A percentile compares a stretch with the other conserved stretches of the same genome.
Evolutionary conservation across 2,329 filamentous ascomycete genomes (phyloP).

Genomic region (Fusarium circinatum): DNA sequence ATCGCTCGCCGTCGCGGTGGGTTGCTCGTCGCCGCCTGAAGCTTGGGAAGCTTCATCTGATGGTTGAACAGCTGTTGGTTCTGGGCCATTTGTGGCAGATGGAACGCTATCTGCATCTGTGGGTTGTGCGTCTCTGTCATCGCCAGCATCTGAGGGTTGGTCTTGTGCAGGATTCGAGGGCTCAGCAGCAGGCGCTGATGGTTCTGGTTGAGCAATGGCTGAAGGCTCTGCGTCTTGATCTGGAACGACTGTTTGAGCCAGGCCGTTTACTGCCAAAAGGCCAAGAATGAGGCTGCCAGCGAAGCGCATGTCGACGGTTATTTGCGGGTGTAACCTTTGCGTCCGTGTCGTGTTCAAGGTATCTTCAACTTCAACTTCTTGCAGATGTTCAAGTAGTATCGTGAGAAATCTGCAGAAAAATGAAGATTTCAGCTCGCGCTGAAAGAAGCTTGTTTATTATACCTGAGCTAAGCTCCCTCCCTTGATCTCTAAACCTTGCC

Average conservation of each 20-base stretch:
- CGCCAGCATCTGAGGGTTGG: background rate
- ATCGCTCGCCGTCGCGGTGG: slow-evolving; percentile 7
- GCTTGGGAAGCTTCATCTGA: slow-evolving; percentile 7
- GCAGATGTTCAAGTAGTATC: background rate
- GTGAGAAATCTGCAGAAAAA: background rate
- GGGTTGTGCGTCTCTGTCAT: background rate
- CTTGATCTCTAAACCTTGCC: background rate
- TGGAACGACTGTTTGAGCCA: slow-evolving; percentile 18
- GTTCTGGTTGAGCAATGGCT: slow-evolving; percentile 16
- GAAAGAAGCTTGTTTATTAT: slow-evolving; percentile 20
- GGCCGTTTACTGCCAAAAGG: slow-evolving; percentile 26
- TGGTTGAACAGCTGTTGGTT: slow-evolving; percentile 9
- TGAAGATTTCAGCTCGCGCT: background rate
- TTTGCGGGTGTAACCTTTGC: background rate
- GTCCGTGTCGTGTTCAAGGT: background rate
- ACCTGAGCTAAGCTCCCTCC: slow-evolving; percentile 23
- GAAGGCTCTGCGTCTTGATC: slow-evolving; percentile 12
- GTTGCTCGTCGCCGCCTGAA: background rate
- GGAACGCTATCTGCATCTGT: background rate
- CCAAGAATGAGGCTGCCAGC: slow-evolving; percentile 24
- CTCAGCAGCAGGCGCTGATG: slow-evolving; percentile 20
- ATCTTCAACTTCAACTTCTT: background rate
- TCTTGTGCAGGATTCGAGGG: slow-evolving; percentile 12
- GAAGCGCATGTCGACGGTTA: slow-evolving; percentile 23
- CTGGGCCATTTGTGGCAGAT: background rate